Evolutionary conservation across 176 grass and related monocot genomes (phyloP).

Genomic region (Hsuehochloa calcarea): DNA sequence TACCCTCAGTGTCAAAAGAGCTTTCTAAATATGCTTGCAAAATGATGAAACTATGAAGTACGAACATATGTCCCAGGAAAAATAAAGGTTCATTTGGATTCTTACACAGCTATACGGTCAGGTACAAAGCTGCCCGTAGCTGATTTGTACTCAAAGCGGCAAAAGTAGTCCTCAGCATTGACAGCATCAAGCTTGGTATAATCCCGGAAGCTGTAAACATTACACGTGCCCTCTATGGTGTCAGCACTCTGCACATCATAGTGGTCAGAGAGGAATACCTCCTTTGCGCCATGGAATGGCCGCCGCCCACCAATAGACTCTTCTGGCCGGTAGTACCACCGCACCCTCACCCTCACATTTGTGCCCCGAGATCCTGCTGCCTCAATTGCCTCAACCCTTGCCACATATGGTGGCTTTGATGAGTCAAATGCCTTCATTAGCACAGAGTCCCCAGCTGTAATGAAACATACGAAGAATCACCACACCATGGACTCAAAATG

Average conservation of each 20-base stretch:
- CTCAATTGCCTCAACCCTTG: slow-evolving; percentile 73
- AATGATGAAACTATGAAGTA: slow-evolving; percentile 4
- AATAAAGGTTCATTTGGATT: neutral
- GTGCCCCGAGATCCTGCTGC: slow-evolving; percentile 52
- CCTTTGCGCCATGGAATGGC: slow-evolving; percentile 75
- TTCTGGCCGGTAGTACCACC: slow-evolving; percentile 75
- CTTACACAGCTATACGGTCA: slow-evolving; percentile 88
- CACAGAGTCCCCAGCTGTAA: slow-evolving; percentile 71
- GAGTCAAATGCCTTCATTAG: slow-evolving; percentile 61
- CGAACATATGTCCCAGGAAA: neutral
- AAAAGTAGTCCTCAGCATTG: slow-evolving; percentile 74
- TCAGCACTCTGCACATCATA: slow-evolving; percentile 89
- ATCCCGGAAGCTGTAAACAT: slow-evolving; percentile 62
- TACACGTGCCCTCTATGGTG: slow-evolving; percentile 88
- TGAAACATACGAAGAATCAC: slow-evolving; percentile 25
- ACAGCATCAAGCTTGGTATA: slow-evolving; percentile 83
- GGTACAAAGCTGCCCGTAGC: slow-evolving; percentile 70
- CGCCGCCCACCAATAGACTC: slow-evolving; percentile 74
- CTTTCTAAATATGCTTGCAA: neutral
- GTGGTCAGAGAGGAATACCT: slow-evolving; percentile 88
- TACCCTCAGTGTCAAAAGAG: neutral
- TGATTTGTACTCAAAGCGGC: slow-evolving; percentile 84
- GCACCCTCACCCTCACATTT: slow-evolving; percentile 63
- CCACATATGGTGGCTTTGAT: slow-evolving; percentile 68
- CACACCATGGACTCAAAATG: neutral